phyloP scores from a whole-genome alignment of 257 asterid species.

The Nemophila menziesii region DNA sequence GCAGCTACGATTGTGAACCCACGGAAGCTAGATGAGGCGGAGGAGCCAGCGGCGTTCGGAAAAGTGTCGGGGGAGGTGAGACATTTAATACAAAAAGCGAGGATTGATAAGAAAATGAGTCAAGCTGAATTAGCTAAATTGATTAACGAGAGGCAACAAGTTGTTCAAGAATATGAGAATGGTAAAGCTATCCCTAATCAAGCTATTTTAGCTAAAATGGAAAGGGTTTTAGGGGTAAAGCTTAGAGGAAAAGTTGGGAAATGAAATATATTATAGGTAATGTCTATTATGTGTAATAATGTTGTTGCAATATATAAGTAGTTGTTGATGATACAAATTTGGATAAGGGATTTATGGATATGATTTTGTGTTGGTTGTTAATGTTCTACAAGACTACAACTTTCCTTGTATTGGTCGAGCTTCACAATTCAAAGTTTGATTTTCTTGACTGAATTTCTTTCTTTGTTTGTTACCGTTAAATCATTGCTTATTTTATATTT shows the following conservation, averaged over 20 bases:
- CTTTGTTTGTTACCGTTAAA: too few species aligned
- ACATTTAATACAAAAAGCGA: constrained; percentile 33
- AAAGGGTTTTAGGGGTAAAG: constrained; percentile 26
- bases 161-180: constrained; percentile 35
- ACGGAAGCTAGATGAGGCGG: constrained; percentile 33
- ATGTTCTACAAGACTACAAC: too few species aligned
- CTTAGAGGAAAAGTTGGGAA: constrained; percentile 22
- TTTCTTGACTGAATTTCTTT: too few species aligned
- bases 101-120: constrained; percentile 36
- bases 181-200: constrained; percentile 42
- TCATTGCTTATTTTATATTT: too few species aligned
- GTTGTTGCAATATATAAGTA: too few species aligned
- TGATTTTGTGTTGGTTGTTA: too few species aligned
- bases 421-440: too few species aligned
- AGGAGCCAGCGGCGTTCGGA: constrained; percentile 32
- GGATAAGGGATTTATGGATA: too few species aligned
- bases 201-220: constrained; percentile 33
- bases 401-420: too few species aligned
- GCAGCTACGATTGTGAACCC: constrained; percentile 15
- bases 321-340: too few species aligned
- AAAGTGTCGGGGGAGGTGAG: constrained; percentile 26
- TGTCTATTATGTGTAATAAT: too few species aligned
- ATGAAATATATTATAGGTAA: too few species aligned
- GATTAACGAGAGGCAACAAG: constrained; percentile 31
- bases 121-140: constrained; percentile 33